Evolutionary conservation across 2,329 filamentous ascomycete genomes (phyloP), one percentile per base, ranked within the genome.

Genomic region (Colletotrichum sp.): DNA sequence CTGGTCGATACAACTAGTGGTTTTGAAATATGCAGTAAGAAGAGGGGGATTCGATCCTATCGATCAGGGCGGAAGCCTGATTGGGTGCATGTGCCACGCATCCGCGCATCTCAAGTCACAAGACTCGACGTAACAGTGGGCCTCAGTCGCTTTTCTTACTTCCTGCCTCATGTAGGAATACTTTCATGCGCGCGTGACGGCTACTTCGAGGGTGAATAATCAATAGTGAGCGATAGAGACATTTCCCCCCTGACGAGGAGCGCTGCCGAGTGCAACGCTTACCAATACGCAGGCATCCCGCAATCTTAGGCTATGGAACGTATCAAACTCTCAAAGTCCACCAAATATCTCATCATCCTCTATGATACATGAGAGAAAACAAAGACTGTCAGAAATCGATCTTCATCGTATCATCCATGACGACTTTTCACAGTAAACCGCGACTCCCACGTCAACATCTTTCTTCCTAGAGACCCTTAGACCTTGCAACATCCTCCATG

Each of bases 351-450:
- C 44, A 52, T 48, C n/a, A 48, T 48, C 44, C 7, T 5, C 18
- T 3, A 10, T 22, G n/a, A 13, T 22, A 7, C 18, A 48, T 2
- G n/a, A 22, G n/a, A 3, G 0, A 6, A 52, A 52, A 52, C n/a
- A 22, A 52, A 52, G 44, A 13, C n/a, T 22, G 44, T 22, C 3
- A 6, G 44, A 52, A 52, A 52, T 22, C 22, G 44, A 52, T 52
- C 18, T 1, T 52, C n/a, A 52, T 22, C 10, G 10, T 22, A 22
- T 8, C n/a, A 13, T 22, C n/a, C 44, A 5, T 8, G 2, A 5
- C 5, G 0, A 52, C 10, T 22, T 3, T 1, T 48, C 18, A 12
- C n/a, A 22, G 2, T 22, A 48, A 1, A 10, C 10, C 44, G n/a
- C 44, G 5, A 52, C n/a, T 22, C 44, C 44, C 6, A 22, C 44